phyloP scores from a whole-genome alignment of 169 alveolate genomes.

The Cryptosporidium parvum region DNA sequence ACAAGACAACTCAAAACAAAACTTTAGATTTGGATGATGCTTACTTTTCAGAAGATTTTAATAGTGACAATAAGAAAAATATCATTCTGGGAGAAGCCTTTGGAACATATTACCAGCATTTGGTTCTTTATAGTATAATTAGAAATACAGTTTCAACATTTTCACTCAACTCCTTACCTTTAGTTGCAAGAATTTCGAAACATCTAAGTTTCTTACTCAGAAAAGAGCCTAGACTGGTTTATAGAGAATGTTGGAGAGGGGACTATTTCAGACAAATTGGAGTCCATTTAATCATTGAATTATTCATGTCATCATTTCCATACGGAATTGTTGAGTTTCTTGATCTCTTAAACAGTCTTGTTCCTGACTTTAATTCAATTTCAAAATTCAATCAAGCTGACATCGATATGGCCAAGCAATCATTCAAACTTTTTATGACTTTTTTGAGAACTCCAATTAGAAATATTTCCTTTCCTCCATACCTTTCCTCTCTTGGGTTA shows the following conservation, averaged over 20 bases:
- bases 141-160: constrained; percentile 51
- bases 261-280: constrained; percentile 74
- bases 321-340: constrained; percentile 68
- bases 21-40: not conserved
- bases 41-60: not conserved
- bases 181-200: constrained; percentile 40
- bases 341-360: constrained; percentile 47
- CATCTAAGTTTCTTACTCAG: constrained; percentile 32
- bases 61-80: not conserved
- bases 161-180: constrained; percentile 44
- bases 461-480: constrained; percentile 45
- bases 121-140: constrained; percentile 35
- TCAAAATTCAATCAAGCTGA: constrained; percentile 26
- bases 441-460: constrained; percentile 48
- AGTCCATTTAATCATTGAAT: constrained; percentile 49
- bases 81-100: constrained; percentile 40
- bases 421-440: constrained; percentile 43
- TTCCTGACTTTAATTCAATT: constrained; percentile 50
- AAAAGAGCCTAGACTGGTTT: constrained; percentile 54
- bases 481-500: constrained; percentile 36
- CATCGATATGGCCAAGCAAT: constrained; percentile 40
- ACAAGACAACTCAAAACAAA: not conserved
- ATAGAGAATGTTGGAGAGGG: constrained; percentile 74
- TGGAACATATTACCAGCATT: constrained; percentile 63
- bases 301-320: constrained; percentile 48